Evolutionary conservation across 2,329 filamentous ascomycete species (phyloP).

Genomic region (Mycosphaerella sp.): DNA sequence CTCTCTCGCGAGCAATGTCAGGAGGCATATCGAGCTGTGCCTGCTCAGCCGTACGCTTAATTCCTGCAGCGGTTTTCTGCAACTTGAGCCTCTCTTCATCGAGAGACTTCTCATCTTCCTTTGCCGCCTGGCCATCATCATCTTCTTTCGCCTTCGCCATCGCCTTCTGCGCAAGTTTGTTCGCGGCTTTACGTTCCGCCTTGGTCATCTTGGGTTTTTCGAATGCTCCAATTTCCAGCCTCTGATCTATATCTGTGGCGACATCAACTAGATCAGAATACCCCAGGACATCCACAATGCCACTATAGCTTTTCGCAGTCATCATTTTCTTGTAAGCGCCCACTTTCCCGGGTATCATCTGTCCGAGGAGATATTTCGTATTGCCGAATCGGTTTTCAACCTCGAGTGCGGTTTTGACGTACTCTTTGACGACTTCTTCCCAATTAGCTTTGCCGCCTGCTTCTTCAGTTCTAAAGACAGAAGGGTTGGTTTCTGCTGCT

Average conservation of each 20-base stretch:
- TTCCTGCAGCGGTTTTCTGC: slow-evolving; percentile 15
- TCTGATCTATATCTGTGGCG: slow-evolving; percentile 61
- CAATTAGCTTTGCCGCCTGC: slow-evolving; percentile 68
- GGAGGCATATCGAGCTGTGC: slow-evolving; percentile 23
- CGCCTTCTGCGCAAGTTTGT: slow-evolving; percentile 27
- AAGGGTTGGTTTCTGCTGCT: slow-evolving; percentile 83
- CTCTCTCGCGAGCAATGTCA: slow-evolving; percentile 21
- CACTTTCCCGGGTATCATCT: slow-evolving; percentile 78
- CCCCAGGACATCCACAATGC: slow-evolving; percentile 60
- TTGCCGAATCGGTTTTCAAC: slow-evolving; percentile 85
- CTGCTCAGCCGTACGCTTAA: slow-evolving; percentile 22
- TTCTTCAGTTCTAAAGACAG: slow-evolving; percentile 66
- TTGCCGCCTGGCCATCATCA: too few relatives aligned
- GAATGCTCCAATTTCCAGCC: slow-evolving; percentile 48
- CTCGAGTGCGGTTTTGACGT: slow-evolving; percentile 65
- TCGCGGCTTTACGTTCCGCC: slow-evolving; percentile 40
- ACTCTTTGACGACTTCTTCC: slow-evolving; percentile 70
- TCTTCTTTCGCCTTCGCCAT: slow-evolving; percentile 7
- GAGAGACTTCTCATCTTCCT: slow-evolving; percentile 42
- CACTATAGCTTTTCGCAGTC: slow-evolving; percentile 62
- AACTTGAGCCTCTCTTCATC: slow-evolving; percentile 15
- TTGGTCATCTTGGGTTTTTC: slow-evolving; percentile 46
- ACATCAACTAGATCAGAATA: slow-evolving; percentile 54
- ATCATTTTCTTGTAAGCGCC: slow-evolving; percentile 57
- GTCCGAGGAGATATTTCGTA: slow-evolving; percentile 82